A percentile compares a stretch with the other conserved stretches of the same genome.
Evolutionary conservation across 495 filamentous ascomycete species (phyloP).

Genomic region (Xylaria longipes): DNA sequence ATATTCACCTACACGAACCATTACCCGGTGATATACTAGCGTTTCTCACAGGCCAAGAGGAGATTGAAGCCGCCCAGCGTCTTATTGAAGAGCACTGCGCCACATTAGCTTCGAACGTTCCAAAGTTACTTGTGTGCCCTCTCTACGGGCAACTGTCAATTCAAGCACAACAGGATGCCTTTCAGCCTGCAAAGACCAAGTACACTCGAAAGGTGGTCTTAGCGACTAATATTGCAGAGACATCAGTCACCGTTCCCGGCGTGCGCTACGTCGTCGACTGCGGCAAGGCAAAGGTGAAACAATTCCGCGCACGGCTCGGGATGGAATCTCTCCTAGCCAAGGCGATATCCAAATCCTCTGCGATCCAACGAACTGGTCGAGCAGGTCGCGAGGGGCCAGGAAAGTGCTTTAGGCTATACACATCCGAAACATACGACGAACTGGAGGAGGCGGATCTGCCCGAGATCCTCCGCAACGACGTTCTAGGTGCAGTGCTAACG

Average conservation of each 20-base stretch:
- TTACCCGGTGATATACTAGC: conserved; percentile 92
- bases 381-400: conserved; percentile 92
- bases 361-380: conserved; percentile 89
- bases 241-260: conserved; percentile 93
- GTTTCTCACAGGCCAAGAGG: conserved; percentile 93
- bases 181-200: conserved; percentile 72
- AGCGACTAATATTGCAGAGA: conserved; percentile 97
- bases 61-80: conserved; percentile 81
- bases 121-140: conserved; percentile 65
- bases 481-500: conserved; percentile 82
- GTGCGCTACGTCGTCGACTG: conserved; percentile 91
- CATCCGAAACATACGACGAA: conserved; percentile 73
- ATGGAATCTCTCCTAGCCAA: conserved; percentile 92
- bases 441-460: conserved; percentile 79
- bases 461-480: conserved; percentile 89
- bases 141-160: conserved; percentile 63
- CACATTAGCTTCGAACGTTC: conserved; percentile 73
- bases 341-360: conserved; percentile 90
- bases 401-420: conserved; percentile 90
- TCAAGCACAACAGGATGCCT: conserved; percentile 82
- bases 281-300: conserved; percentile 92
- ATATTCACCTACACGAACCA: conserved; percentile 86
- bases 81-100: conserved; percentile 80
- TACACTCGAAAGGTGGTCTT: conserved; percentile 88
- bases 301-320: conserved; percentile 82